Evolutionary conservation across 2,329 filamentous ascomycete species (phyloP), one percentile per base, ranked within the genome.

Genomic region (Rugonectria rugulosa): DNA sequence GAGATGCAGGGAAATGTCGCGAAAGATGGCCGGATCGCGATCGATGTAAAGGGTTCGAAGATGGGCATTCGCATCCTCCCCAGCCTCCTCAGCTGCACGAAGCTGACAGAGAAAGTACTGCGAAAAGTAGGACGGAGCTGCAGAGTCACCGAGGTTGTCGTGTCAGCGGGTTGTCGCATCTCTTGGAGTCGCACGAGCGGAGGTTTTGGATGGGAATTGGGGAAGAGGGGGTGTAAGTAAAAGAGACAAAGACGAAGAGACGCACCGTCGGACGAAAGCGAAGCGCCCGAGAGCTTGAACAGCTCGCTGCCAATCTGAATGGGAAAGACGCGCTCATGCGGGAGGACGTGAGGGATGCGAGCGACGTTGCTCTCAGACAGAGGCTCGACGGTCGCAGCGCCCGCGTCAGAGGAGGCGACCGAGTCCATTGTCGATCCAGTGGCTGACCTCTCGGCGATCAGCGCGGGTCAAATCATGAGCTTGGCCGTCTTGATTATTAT

Each of bases 91-190:
- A 43, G 83, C 88, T 63, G 80, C 77, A 53, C 84, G 82, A 34
- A 97, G 75, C 75, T 97, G 93, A 67, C 91, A 90, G 64, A 88
- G 82, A 74, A 98, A 98, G 78, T 95, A 97, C 65, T 92, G 89
- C 17, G 94, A 96, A 76, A 98, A 97, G 74, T 97, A 97, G 44
- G 93, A 97, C 55, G 94, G 94, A 68, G 92, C 94, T 96, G 45
- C 24, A 52, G 19, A 26, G 44, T 24, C 20, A 21, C 51, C 31
- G 29, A 23, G 31, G 32, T 32, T 38, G 44, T 4, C 4, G 11
- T 41, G 58, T 64, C 46, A 64, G 59, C 36, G 26, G 20, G 43
- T 27, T n/a, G 32, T n/a, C 45, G 45, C 45, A 41, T 41, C 14
- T 27, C 24, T 19, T n/a, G n/a, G n/a, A n/a, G n/a, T n/a, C 14